Conservation (phyloP, 305 asterid species). For the Fraxinus baroniana region DNA sequence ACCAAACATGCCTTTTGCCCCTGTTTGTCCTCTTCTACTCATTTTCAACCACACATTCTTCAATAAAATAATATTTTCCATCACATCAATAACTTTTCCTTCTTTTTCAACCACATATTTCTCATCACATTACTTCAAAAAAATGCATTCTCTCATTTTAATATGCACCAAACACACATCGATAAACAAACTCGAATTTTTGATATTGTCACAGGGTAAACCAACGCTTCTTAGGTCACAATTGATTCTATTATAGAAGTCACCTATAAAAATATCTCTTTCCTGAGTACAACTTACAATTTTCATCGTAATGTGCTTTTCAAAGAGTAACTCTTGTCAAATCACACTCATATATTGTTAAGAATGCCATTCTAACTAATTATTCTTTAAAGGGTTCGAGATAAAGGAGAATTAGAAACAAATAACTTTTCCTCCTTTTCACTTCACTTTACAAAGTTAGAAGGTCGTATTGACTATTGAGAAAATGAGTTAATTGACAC, state of each 20-base stretch:
- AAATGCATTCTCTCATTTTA: too few species aligned
- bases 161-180: too few species aligned
- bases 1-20: too few species aligned
- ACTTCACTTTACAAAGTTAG: neutral
- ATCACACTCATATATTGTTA: neutral
- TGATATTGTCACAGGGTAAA: neutral
- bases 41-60: too few species aligned
- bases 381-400: neutral
- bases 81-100: too few species aligned
- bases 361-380: neutral
- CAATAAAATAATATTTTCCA: too few species aligned
- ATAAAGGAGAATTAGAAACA: neutral
- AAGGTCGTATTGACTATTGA: neutral
- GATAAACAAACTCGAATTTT: neutral
- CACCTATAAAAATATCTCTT: neutral
- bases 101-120: too few species aligned
- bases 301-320: neutral
- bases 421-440: neutral
- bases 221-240: neutral
- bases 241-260: neutral
- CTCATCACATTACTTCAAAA: too few species aligned
- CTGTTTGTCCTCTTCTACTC: too few species aligned
- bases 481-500: neutral
- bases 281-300: neutral
- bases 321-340: neutral